Base-by-base conservation (phyloP, 257 asterid species). In the Solanum chilense region DNA sequence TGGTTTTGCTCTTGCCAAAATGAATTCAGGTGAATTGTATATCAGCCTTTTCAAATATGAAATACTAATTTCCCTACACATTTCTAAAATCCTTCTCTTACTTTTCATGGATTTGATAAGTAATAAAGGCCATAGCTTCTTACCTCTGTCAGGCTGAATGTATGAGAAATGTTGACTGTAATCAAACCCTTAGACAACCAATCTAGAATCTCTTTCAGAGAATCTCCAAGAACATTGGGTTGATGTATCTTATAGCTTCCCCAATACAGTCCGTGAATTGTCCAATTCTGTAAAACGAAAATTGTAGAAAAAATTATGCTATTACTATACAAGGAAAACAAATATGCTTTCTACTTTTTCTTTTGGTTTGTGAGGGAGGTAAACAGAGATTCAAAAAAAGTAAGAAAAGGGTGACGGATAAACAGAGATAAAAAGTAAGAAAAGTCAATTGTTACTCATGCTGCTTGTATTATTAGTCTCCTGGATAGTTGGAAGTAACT, bases 181-280 rank as follows among this genome's bases (percentile, higher is more conserved):
- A 95, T 93, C 58, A 91, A 88, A 85, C 99, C 99, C 85, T 85
- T 91, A 5, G 95, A 93, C 91, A 94, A 70, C 99, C 98, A 97
- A 47, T 98, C 93, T 16, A 97, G 91, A 60, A 96, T 91, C 92
- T 97, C 99, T 83, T 93, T 92, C 9, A 94, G 92, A 45, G 99
- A 97, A 90, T 97, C 97, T 83, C 93, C 92, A 35, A 96, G 95
- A 86, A 94, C 94, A 29, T 7, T 88, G 12, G 97, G 98, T 87
- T 87, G 90, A 86, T 97, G 92, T 47, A 93, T 93, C 87, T 45
- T 93, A 86, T 97, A 90, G 89, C 99, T 97, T 90, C 99, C 98
- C 99, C 99, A 97, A 87, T 93, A 97, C 35, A 97, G 92, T 76
- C 99, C 99, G 75, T 97, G 99, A 90, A 97, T 75, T 2, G 99